Conservation (phyloP, 2,329 filamentous ascomycete species). For the Beauveria caledonica region DNA sequence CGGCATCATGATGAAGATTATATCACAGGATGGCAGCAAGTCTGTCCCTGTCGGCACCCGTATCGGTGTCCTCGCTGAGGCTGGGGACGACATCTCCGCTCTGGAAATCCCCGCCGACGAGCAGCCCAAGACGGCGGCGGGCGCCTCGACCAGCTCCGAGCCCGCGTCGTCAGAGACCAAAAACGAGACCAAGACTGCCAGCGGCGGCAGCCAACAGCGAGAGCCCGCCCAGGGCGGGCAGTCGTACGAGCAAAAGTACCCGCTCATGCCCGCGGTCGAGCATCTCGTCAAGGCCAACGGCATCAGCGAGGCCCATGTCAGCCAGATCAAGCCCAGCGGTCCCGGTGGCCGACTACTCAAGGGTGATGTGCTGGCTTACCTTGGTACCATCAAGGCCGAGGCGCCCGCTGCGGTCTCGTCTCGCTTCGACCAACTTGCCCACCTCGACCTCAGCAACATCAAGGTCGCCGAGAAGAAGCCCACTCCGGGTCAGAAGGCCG, state of each 20-base stretch:
- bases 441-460: constrained; percentile 93
- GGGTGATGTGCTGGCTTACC: constrained; percentile 85
- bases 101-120: constrained; percentile 71
- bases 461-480: constrained; percentile 58
- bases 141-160: constrained; percentile 14
- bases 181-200: constrained; percentile 25
- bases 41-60: constrained; percentile 67
- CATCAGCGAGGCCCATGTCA: constrained; percentile 64
- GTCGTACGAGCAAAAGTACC: constrained; percentile 58
- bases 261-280: constrained; percentile 74
- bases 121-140: constrained; percentile 31
- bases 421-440: constrained; percentile 65
- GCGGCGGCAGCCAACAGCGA: constrained; percentile 22
- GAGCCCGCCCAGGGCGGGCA: constrained; percentile 32
- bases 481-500: constrained; percentile 29
- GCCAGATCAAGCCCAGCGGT: constrained; percentile 79
- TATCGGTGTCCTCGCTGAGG: constrained; percentile 76
- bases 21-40: constrained; percentile 65
- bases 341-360: constrained; percentile 85
- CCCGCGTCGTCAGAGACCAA: constrained; percentile 14
- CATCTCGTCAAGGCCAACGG: constrained; percentile 74
- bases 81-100: constrained; percentile 67
- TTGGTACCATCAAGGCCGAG: constrained; percentile 66
- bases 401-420: constrained; percentile 64
- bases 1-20: constrained; percentile 77